Evolutionary conservation across 2,329 filamentous ascomycete species (phyloP).

Genomic region (Bipolaris gigantea): DNA sequence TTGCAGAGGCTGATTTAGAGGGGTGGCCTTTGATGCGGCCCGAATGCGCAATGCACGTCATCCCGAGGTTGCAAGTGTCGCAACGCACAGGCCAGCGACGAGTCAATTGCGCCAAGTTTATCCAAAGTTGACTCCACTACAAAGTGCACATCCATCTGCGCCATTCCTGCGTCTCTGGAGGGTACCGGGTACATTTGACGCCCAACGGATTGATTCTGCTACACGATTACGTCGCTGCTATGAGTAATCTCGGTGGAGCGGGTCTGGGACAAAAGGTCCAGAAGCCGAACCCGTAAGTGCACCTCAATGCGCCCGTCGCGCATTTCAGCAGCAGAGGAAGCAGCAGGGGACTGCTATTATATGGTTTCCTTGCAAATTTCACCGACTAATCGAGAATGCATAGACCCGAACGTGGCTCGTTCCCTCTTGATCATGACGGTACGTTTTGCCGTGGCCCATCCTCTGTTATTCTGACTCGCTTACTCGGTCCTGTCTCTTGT

Average conservation of each 20-base stretch:
- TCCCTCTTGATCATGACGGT: constrained; percentile 94
- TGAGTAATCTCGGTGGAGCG: constrained; percentile 71
- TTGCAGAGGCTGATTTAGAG: too few relatives aligned
- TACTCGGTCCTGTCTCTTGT: not conserved
- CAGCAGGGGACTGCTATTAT: not conserved
- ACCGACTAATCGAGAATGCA: constrained; percentile 10
- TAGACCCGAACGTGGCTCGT: constrained; percentile 88
- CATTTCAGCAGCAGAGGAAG: not conserved
- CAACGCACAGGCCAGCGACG: constrained; percentile 20
- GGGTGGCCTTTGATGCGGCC: not conserved
- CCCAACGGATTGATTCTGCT: fast-evolving
- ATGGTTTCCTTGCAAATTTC: too few relatives aligned
- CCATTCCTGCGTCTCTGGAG: constrained; percentile 5
- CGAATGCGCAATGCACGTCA: constrained; percentile 19
- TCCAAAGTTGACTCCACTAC: constrained; percentile 31
- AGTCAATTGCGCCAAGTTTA: constrained; percentile 23
- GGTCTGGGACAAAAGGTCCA: constrained; percentile 65
- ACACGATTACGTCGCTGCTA: constrained; percentile 30
- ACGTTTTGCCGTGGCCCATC: constrained; percentile 18
- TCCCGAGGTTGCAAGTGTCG: constrained; percentile 18
- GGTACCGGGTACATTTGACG: not conserved
- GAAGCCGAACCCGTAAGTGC: constrained; percentile 69
- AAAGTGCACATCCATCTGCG: constrained; percentile 1
- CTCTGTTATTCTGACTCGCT: constrained; percentile 50
- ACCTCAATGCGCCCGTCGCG: not conserved